These are phyloP conservation scores for Triticum timopheevii DNA, from an alignment of 176 grass and related monocot species.

Conservation along the genomic window DNA sequence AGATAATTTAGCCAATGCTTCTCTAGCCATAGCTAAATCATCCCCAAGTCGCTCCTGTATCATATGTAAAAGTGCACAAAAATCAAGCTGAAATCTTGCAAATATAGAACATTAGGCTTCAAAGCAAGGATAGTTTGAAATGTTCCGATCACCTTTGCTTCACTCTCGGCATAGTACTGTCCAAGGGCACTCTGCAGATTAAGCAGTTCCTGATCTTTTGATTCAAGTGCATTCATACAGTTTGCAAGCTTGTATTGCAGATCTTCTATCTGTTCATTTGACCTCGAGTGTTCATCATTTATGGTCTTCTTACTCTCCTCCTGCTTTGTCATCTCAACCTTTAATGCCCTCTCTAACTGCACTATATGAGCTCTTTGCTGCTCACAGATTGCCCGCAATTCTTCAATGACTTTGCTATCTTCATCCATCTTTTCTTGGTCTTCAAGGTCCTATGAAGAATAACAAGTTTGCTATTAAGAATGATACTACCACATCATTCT, in stretches of 20 bases:
- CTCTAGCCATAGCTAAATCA: conserved; percentile 81
- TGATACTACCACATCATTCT: conserved; percentile 20
- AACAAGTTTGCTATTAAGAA: neutral
- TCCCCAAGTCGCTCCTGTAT: conserved; percentile 78
- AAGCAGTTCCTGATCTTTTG: conserved; percentile 81
- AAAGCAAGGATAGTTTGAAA: conserved; percentile 10
- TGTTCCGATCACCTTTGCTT: conserved; percentile 72
- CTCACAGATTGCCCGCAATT: conserved; percentile 62
- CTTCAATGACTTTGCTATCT: conserved; percentile 83
- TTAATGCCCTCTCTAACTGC: conserved; percentile 83
- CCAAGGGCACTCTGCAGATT: conserved; percentile 99
- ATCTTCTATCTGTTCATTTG: conserved; percentile 74
- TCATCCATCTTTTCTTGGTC: conserved; percentile 97
- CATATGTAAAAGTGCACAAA: conserved; percentile 13
- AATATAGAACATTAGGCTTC: neutral
- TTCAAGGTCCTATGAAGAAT: conserved; percentile 72
- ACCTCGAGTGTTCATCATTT: conserved; percentile 72
- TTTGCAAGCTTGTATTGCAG: conserved; percentile 72
- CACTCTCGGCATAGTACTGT: conserved; percentile 97
- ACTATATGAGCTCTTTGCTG: conserved; percentile 68
- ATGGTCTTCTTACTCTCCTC: conserved; percentile 65
- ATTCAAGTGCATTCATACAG: conserved; percentile 78
- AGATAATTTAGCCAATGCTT: conserved; percentile 76
- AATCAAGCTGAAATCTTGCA: conserved; percentile 18
- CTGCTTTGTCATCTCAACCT: conserved; percentile 59